phyloP scores from a whole-genome alignment of 805 yeast genomes.

The Candida patagonica region DNA sequence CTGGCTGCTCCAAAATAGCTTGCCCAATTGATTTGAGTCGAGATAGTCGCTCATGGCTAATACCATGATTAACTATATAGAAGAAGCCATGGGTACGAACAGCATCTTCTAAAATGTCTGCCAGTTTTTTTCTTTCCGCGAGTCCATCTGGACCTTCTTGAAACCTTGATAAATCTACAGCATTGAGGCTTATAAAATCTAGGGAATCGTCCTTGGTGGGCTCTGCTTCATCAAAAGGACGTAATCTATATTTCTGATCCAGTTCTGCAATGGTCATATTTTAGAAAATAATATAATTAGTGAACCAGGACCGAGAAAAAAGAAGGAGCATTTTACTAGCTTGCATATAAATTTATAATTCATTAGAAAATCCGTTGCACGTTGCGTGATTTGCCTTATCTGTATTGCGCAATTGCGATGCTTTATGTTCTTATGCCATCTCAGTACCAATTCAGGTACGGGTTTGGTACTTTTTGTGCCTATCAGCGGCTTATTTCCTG shows the following conservation, averaged over 20 bases:
- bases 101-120: slow-evolving; percentile 32
- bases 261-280: neutral
- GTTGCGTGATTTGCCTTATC: too few relatives aligned
- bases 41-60: slow-evolving; percentile 27
- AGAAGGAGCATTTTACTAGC: too few relatives aligned
- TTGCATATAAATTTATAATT: too few relatives aligned
- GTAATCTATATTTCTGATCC: slow-evolving; percentile 25
- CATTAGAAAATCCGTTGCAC: too few relatives aligned
- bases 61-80: slow-evolving; percentile 35
- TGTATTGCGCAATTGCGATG: too few relatives aligned
- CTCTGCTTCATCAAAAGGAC: slow-evolving; percentile 28
- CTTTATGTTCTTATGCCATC: too few relatives aligned
- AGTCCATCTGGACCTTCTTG: slow-evolving; percentile 31
- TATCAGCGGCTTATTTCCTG: too few relatives aligned
- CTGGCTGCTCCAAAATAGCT: slow-evolving; percentile 33
- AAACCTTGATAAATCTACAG: slow-evolving; percentile 32
- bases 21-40: slow-evolving; percentile 35
- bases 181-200: slow-evolving; percentile 26
- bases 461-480: too few relatives aligned
- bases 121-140: slow-evolving; percentile 28
- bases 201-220: slow-evolving; percentile 13
- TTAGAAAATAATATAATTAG: too few relatives aligned
- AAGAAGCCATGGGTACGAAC: slow-evolving; percentile 38
- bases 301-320: too few relatives aligned
- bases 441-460: too few relatives aligned